Percentiles rank a stretch among this genome's conserved stretches.
These are phyloP conservation scores for Tirmania nivea DNA, from an alignment of 495 filamentous ascomycete genomes.

Conservation along the genomic window DNA sequence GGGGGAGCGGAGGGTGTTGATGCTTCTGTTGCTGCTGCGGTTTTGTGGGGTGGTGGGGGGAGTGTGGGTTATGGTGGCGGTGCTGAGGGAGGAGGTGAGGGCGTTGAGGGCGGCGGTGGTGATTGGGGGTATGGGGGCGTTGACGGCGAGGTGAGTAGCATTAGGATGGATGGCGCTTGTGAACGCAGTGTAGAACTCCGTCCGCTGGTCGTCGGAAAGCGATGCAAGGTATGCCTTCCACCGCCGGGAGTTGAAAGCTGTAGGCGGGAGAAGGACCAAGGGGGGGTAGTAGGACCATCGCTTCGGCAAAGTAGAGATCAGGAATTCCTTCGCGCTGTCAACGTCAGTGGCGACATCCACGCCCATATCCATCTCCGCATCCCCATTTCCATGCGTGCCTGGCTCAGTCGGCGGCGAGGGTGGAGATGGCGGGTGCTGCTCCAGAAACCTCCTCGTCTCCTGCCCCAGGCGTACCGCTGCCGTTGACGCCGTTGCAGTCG, in stretches of 20 bases:
- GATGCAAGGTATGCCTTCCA: constrained; percentile 6
- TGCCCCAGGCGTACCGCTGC: too few species aligned
- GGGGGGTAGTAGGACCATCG: constrained; percentile 16
- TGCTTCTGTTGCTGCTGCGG: too few species aligned
- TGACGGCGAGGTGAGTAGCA: constrained; percentile 12
- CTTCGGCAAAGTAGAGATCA: constrained; percentile 5
- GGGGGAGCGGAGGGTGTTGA: constrained; percentile 1
- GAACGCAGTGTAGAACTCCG: too few species aligned
- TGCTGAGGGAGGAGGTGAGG: not conserved
- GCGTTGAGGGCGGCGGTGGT: not conserved
- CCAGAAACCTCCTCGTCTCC: too few species aligned
- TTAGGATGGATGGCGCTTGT: too few species aligned
- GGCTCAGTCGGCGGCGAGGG: too few species aligned
- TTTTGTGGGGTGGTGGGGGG: not conserved
- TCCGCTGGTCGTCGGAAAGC: too few species aligned
- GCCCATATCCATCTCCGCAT: not conserved
- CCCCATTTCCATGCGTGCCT: not conserved
- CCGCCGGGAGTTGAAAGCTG: constrained; percentile 1
- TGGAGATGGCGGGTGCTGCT: too few species aligned
- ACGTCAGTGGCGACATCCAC: not conserved
- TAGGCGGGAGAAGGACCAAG: constrained; percentile 6
- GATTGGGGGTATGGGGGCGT: constrained; percentile 4
- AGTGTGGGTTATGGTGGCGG: constrained; percentile 3
- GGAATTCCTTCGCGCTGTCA: not conserved
- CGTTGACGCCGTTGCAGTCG: too few species aligned